These are phyloP conservation scores for Talaromyces sp. DNA, from an alignment of 2,329 filamentous ascomycete species.

Conservation along the genomic window DNA sequence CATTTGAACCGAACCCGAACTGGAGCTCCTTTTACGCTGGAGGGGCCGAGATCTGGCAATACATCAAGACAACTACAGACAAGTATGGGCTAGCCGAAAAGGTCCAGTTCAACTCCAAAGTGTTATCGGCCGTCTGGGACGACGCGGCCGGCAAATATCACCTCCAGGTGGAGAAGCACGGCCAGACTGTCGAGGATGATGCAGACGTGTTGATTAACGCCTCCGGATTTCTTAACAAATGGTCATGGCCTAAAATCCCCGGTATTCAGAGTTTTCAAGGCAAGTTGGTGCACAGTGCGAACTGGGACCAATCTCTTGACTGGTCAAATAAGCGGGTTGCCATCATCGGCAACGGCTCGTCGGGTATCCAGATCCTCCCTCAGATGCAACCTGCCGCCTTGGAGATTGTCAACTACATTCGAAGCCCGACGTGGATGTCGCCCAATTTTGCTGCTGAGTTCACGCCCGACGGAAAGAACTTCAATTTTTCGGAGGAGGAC, in stretches of 20 bases:
- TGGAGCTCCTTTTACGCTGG: constrained; percentile 23
- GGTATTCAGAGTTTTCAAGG: too few species aligned
- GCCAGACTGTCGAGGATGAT: too few species aligned
- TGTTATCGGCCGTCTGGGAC: constrained; percentile 28
- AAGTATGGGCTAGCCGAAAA: constrained; percentile 27
- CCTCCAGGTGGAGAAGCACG: too few species aligned
- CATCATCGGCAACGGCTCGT: constrained; percentile 26
- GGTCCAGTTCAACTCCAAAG: constrained; percentile 24
- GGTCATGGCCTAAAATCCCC: too few species aligned
- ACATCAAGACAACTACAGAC: constrained; percentile 25
- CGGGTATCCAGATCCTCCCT: constrained; percentile 38
- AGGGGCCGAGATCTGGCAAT: constrained; percentile 26
- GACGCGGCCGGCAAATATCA: constrained; percentile 24
- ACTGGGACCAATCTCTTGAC: constrained; percentile 28
- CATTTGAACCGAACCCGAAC: constrained; percentile 10
- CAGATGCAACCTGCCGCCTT: constrained; percentile 21
- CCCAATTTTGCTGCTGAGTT: too few species aligned
- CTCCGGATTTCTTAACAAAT: too few species aligned
- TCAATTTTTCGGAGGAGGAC: too few species aligned
- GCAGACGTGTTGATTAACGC: too few species aligned
- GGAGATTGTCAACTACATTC: constrained; percentile 22
- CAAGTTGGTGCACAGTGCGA: constrained; percentile 27
- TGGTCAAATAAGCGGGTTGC: constrained; percentile 23
- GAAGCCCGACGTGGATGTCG: constrained; percentile 1
- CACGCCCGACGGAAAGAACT: too few species aligned